Base-by-base conservation (phyloP, 805 yeast genomes). In the Cyberlindnera veronae region DNA sequence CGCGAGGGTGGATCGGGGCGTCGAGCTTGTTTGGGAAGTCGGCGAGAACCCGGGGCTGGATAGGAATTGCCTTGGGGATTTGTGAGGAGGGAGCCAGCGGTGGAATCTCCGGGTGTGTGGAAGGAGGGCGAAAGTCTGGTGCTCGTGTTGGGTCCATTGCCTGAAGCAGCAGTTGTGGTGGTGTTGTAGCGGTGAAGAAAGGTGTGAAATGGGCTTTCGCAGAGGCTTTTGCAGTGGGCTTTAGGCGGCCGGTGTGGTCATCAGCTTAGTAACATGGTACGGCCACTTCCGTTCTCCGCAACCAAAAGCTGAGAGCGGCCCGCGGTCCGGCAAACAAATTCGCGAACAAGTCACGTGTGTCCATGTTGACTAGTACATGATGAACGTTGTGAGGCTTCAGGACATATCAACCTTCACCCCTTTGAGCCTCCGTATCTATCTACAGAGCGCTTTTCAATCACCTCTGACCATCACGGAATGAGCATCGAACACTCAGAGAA, bases 71-170 rank as follows among this genome's bases (percentile, higher is more conserved):
- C 45, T 76, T 73, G 0, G 96, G 95, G 46, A 85, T 85, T 42
- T 72, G 67, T 1, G 80, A 76, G 3, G 80, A 69, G 4, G 86
- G 83, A 11, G 85, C 82, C 4, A 81, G 67, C 6, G 79, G 74
- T 7, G 52, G 74, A 76, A 36, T 77, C 77, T 48, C 78, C 74
- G 48, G 47, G 29, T 39, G 42, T 39, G 79, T 72, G 13, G 88
- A 79, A 0, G 96, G 95, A 10, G 96, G 95, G 36, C 81, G 78
- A 62, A 88, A 90, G 61, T 88, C 80, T 15, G 96, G 95, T 50
- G 89, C 96, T 63, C 82, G 77, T 4, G 91, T 84, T 17, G 98
- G 98, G 60, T 90, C 98, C 98, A 89, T 89, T 31, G n/a, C 24
- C 21, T 6, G 6, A 26, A n/a, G 15, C 8, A 13, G 29, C 29